A percentile compares a stretch with the other conserved stretches of the same genome.
Evolutionary conservation across 176 grass and related monocot genomes (phyloP).

Genomic region (Triticum monococcum): DNA sequence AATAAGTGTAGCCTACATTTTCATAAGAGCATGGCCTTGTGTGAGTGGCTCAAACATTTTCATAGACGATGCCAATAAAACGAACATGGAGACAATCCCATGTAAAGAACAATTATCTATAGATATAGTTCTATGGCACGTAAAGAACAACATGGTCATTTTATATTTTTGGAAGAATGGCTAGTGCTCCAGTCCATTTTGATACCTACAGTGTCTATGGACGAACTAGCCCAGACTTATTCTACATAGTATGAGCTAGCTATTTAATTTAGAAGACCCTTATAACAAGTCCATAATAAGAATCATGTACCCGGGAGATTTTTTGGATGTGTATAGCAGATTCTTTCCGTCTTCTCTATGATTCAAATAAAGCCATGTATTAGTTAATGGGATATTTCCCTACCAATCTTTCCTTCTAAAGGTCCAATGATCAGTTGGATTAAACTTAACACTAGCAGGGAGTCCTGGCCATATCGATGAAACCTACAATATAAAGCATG

Average conservation of each 20-base stretch:
- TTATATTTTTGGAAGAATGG: slow-evolving; percentile 73
- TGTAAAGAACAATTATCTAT: too few species aligned
- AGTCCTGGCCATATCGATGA: slow-evolving; percentile 61
- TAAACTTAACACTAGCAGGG: slow-evolving; percentile 84
- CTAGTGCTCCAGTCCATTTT: slow-evolving; percentile 65
- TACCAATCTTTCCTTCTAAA: slow-evolving; percentile 63
- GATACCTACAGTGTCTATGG: slow-evolving; percentile 34
- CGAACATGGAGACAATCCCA: too few species aligned
- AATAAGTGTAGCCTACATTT: too few species aligned
- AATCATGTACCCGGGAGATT: slow-evolving; percentile 59
- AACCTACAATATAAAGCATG: slow-evolving; percentile 48
- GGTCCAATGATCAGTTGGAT: slow-evolving; percentile 66
- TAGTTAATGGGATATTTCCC: slow-evolving; percentile 46
- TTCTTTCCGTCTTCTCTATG: slow-evolving; percentile 56
- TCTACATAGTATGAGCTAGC: neutral
- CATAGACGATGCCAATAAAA: too few species aligned
- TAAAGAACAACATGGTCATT: slow-evolving; percentile 50
- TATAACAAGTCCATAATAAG: neutral
- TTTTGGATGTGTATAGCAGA: slow-evolving; percentile 76
- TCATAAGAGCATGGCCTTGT: too few species aligned
- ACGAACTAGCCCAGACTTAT: neutral
- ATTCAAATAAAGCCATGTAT: slow-evolving; percentile 86
- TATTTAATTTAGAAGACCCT: neutral
- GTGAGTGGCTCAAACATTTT: too few species aligned
- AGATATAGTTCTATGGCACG: too few species aligned